Evolutionary conservation across 495 filamentous ascomycete species (phyloP).

Genomic region (Bacidia rubella): DNA sequence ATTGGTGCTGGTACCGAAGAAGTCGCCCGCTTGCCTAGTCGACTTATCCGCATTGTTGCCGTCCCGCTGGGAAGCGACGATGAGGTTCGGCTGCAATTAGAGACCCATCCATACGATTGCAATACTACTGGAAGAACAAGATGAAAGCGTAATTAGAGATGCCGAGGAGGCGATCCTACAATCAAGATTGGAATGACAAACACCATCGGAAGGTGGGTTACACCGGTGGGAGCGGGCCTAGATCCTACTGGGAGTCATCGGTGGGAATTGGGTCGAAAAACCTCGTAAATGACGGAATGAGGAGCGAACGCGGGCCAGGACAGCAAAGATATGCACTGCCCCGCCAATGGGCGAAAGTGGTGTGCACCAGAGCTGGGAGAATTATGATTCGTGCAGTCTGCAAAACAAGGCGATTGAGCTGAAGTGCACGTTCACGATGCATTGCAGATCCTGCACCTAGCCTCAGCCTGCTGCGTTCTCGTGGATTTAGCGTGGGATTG

Average conservation of each 20-base stretch:
- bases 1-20: constrained; percentile 11
- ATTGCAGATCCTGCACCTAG: neutral
- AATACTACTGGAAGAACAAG: neutral
- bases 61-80: neutral
- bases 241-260: neutral
- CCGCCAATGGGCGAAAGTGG: too few species aligned
- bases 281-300: too few species aligned
- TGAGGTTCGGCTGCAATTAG: too few species aligned
- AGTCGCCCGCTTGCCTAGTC: neutral
- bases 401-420: neutral
- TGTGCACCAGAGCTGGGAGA: neutral
- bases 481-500: neutral
- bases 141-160: neutral
- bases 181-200: neutral
- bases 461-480: neutral
- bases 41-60: neutral
- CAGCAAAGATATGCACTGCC: neutral
- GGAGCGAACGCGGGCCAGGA: neutral
- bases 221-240: neutral
- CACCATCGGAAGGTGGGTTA: neutral
- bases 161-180: neutral
- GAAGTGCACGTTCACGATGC: neutral
- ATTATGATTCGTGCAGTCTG: neutral
- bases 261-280: neutral
- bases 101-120: neutral